Percentiles rank a stretch among this genome's conserved stretches.
These are phyloP conservation scores for Patellifolia procumbens DNA, from an alignment of 179 eudicot species.

Conservation along the genomic window DNA sequence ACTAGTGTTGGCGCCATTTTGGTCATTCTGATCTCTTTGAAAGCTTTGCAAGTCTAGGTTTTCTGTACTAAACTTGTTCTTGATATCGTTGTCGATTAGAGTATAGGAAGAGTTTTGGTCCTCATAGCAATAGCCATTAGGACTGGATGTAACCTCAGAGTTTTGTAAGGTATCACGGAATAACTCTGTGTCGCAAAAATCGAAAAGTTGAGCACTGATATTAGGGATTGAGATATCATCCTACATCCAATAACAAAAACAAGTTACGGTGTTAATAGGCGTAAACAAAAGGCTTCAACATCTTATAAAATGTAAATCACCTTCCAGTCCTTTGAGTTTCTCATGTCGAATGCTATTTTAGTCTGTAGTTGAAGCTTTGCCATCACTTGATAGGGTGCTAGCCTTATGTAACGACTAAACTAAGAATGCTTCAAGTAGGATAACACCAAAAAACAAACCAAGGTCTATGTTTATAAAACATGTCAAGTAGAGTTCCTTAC, in stretches of 20 bases:
- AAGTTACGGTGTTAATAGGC: not conserved
- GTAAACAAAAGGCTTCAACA: not conserved
- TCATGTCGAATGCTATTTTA: conserved; percentile 20
- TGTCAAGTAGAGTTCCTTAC: conserved; percentile 24
- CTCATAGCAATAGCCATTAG: conserved; percentile 61
- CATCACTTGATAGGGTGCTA: not conserved
- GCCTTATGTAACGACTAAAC: not conserved
- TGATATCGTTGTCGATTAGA: conserved; percentile 23
- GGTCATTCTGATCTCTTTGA: conserved; percentile 29
- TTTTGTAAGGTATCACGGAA: conserved; percentile 60
- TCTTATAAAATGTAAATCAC: conserved; percentile 13
- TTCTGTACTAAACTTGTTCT: conserved; percentile 8
- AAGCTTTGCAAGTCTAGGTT: conserved; percentile 24
- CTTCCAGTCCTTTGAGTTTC: conserved; percentile 18
- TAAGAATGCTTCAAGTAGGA: not conserved
- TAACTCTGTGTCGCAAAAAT: conserved; percentile 61
- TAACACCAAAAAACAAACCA: conserved; percentile 3
- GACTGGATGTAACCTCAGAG: conserved; percentile 62
- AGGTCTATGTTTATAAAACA: conserved; percentile 22
- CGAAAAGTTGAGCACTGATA: conserved; percentile 52
- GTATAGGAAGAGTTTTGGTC: conserved; percentile 52
- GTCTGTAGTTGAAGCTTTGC: conserved; percentile 11
- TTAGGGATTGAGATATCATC: conserved; percentile 61
- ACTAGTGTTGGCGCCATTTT: conserved; percentile 11
- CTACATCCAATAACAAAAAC: conserved; percentile 39